Conservation (phyloP, 352 stramenopile genomes). For the Phytophthora foliorum region DNA sequence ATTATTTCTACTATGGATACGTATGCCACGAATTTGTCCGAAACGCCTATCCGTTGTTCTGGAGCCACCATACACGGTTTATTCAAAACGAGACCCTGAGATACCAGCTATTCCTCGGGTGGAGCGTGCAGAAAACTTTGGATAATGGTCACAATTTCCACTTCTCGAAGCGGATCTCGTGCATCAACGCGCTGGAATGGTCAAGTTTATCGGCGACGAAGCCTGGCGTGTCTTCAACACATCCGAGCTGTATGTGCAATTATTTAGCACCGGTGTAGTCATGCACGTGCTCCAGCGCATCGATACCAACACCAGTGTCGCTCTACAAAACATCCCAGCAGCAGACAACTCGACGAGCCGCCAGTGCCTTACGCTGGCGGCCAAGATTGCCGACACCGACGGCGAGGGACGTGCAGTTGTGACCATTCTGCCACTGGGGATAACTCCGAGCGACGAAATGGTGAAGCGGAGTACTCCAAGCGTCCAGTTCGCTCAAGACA, state of each 20-base stretch:
- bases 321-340: slow-evolving; percentile 41
- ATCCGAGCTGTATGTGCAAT: slow-evolving; percentile 29
- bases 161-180: slow-evolving; percentile 42
- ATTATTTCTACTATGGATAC: too few relatives aligned
- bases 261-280: slow-evolving; percentile 35
- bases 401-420: slow-evolving; percentile 9
- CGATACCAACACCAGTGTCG: slow-evolving; percentile 31
- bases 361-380: slow-evolving; percentile 37
- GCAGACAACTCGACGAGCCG: slow-evolving; percentile 25
- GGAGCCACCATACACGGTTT: slow-evolving; percentile 29
- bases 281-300: slow-evolving; percentile 43
- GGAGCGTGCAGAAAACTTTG: slow-evolving; percentile 27
- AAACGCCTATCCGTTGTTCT: slow-evolving; percentile 15
- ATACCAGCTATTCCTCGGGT: slow-evolving; percentile 36
- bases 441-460: slow-evolving; percentile 27
- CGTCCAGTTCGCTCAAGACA: slow-evolving; percentile 36
- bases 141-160: slow-evolving; percentile 40
- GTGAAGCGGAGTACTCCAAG: slow-evolving; percentile 5
- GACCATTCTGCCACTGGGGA: slow-evolving; percentile 31
- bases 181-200: slow-evolving; percentile 8
- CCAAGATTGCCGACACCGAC: slow-evolving; percentile 32
- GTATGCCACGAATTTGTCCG: too few relatives aligned
- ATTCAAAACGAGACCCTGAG: slow-evolving; percentile 4
- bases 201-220: slow-evolving; percentile 21
- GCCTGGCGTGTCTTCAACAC: slow-evolving; percentile 45